Evolutionary conservation across 129 eudicot species (phyloP), one percentile per base, ranked within the genome.

Genomic region (Centaurea solstitialis): DNA sequence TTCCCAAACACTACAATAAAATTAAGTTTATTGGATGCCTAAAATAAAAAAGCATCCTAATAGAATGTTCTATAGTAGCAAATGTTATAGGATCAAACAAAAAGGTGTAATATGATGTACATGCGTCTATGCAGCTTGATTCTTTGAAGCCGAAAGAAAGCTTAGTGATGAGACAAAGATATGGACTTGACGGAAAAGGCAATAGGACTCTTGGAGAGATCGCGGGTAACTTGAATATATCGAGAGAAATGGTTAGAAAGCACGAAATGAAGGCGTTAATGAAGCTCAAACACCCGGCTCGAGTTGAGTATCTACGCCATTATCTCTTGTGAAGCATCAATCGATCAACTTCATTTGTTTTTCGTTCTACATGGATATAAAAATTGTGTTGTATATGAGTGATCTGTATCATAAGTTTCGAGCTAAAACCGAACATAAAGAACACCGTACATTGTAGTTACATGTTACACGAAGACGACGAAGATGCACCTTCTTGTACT

Each of bases 181-280:
- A 91, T 21, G 99, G 99, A 18, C 97, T 93, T 0, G 99, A 96
- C 38, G 99, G 99, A 1, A 93, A 85, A 88, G 96, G 99, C 68
- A 92, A 96, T 24, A 86, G 99, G 83, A 91, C 98, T 64, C 81
- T 93, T 61, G 99, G 98, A 59, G 99, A 96, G 80, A 96, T 96
- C 7, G 99, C 93, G 0, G 97, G 98, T 5, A 96, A 96, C 81
- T 84, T 96, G 75, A 96, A 90, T 79, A 96, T 96, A 69, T 96
- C 99, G 7, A 79, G 99, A 77, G 99, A 96, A 83, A 96, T 93
- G 99, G 99, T 96, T 7, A 79, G 99, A 26, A 96, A 96, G 86
- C 91, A 96, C 45, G 99, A 96, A 86, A 87, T 93, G 17, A 96
- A 96, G 89, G 99, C 99, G 79, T 87, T 96, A 23, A 89, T 96